Conservation (phyloP, 768 basidiomycete genomes). For the Phlebiopsis flavidoalba region DNA sequence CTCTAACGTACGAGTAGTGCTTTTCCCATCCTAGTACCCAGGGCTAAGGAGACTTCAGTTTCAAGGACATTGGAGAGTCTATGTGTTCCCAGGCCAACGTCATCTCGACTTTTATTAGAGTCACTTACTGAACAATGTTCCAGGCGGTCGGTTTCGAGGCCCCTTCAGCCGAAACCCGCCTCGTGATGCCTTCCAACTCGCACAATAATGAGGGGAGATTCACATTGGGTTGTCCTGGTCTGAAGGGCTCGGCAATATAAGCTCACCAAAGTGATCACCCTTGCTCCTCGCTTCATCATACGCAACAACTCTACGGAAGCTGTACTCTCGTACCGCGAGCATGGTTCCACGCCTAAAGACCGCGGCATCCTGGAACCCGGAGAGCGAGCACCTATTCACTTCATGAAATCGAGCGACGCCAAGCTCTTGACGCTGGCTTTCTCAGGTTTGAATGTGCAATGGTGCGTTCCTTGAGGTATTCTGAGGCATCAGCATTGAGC, state of each 20-base stretch:
- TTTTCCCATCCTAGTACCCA: constrained; percentile 79
- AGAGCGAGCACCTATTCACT: constrained; percentile 62
- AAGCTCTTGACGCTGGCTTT: constrained; percentile 81
- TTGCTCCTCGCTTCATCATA: constrained; percentile 87
- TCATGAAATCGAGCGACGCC: constrained; percentile 59
- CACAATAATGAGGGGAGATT: constrained; percentile 61
- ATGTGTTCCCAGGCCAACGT: constrained; percentile 72
- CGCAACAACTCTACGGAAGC: constrained; percentile 70
- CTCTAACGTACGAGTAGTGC: constrained; percentile 44
- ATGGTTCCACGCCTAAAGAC: constrained; percentile 64
- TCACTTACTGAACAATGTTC: not conserved
- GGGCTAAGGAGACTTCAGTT: constrained; percentile 79
- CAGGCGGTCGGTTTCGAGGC: constrained; percentile 89
- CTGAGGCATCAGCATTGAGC: not conserved
- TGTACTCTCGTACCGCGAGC: constrained; percentile 77
- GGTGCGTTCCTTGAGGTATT: constrained; percentile 43
- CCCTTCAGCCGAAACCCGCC: constrained; percentile 81
- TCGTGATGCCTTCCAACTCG: constrained; percentile 61
- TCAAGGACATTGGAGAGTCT: constrained; percentile 78
- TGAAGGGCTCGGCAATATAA: constrained; percentile 96
- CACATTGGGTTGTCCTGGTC: constrained; percentile 88
- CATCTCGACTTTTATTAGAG: not conserved
- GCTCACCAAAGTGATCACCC: constrained; percentile 86
- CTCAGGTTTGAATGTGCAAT: constrained; percentile 78
- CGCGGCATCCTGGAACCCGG: constrained; percentile 60